These are phyloP conservation scores for Cercospora brassicicola DNA, from an alignment of 2,329 filamentous ascomycete genomes.

Conservation along the genomic window DNA sequence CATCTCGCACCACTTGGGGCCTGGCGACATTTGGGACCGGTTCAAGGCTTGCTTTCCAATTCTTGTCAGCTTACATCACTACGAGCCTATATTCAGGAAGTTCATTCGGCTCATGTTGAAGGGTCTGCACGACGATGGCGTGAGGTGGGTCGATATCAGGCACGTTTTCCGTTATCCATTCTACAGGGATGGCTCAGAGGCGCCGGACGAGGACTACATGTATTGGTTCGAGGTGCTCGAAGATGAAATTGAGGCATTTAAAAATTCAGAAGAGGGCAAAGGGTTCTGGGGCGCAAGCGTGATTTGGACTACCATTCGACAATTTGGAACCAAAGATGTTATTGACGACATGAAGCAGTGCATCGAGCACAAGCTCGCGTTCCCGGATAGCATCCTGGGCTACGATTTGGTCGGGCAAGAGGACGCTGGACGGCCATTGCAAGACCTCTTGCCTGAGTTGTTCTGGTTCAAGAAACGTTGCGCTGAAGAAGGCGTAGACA, in stretches of 20 bases:
- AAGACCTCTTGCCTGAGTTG: constrained; percentile 75
- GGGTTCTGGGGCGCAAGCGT: constrained; percentile 81
- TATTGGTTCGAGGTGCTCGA: constrained; percentile 71
- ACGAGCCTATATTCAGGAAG: constrained; percentile 82
- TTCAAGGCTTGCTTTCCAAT: constrained; percentile 76
- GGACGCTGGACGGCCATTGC: constrained; percentile 72
- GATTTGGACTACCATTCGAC: constrained; percentile 79
- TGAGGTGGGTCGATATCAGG: constrained; percentile 81
- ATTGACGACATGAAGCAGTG: constrained; percentile 81
- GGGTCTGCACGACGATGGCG: constrained; percentile 74
- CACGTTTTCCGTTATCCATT: constrained; percentile 73
- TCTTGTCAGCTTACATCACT: constrained; percentile 73
- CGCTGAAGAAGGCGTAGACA: constrained; percentile 70
- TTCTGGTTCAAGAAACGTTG: constrained; percentile 94
- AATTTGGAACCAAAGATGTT: constrained; percentile 63
- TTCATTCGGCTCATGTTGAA: constrained; percentile 72
- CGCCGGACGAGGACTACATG: constrained; percentile 65
- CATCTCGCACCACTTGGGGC: constrained; percentile 76
- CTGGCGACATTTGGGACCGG: constrained; percentile 81
- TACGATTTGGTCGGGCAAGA: constrained; percentile 91
- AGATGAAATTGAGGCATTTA: constrained; percentile 77
- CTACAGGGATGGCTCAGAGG: constrained; percentile 63
- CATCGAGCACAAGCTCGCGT: constrained; percentile 75
- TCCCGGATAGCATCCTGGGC: constrained; percentile 77
- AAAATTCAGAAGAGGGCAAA: constrained; percentile 66